Base-by-base conservation (phyloP, 768 basidiomycete genomes). In the Tricholoma flavovirens region DNA sequence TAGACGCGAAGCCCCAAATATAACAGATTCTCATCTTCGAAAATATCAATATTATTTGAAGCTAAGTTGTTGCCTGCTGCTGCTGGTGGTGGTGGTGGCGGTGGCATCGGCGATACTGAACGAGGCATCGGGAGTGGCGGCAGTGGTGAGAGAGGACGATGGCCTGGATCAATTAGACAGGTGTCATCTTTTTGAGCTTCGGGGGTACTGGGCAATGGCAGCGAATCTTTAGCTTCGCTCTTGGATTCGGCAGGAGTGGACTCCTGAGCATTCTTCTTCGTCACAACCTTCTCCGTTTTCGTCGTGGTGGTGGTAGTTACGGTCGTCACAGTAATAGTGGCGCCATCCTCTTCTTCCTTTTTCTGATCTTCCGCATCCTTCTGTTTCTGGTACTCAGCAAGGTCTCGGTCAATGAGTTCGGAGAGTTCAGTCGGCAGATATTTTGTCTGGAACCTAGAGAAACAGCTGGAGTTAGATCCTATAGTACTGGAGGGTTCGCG, bases 1-100 rank as follows among this genome's bases (percentile, higher is more conserved):
- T 76, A 76, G 62, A 74, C 76, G 66, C 71, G 73, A 64, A 68
- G 68, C 33, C 65, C 76, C 56, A 68, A 64, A 66, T 67, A 73
- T 1, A 80, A 70, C 6, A 74, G 71, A 58, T 78, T 73, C 8
- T 77, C 66, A 26, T 71, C 66, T 65, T 69, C 38, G 55, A 61
- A 45, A 22, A 63, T 63, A 26, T 59, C 60, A 24, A 65, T 61
- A 15, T 42, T 17, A 7, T 29, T 42, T 14, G 50, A 57, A 15
- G 33, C 14, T 6, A 26, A 14, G 51, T 29, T 45, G 15, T 15
- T 43, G 5, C 12, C 33, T 3, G 26, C 29, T n/a, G 48, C 22
- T 33, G 54, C 49, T 5, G 54, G 43, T 4, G 50, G 17, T 24
- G 48, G 22, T 17, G 57, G 54, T 5, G 50, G 43, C 10, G 30